Base-by-base conservation (phyloP, 306 rosid genomes). In the Macrotyloma uniflorum region DNA sequence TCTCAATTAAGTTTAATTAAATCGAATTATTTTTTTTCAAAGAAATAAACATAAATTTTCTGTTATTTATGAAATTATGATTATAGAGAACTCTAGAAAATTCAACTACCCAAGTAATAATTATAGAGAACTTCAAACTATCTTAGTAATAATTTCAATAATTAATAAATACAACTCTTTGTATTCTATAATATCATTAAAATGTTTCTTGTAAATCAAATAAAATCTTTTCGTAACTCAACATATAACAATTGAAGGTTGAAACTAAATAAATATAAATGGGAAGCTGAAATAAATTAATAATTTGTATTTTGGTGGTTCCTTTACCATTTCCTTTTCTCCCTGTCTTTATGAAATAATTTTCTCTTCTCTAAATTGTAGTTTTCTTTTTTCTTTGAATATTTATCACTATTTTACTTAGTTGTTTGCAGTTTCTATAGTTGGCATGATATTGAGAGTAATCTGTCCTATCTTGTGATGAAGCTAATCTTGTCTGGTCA, bases 401-500 rank as follows among this genome's bases (percentile, higher is more conserved):
- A 50, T 19, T 20, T 35, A 19, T 53, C 64, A 4, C 33, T 19
- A 18, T 12, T 32, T 32, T 51, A 10, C 19, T 50, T 51, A 4
- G 16, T 49, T n/a, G 33, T 32, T n/a, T 30, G 45, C 12, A 50
- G 50, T 70, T 50, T 32, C 46, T 70, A 23, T 70, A 32, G 18
- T 10, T 70, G 46, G 6, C 58, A 28, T 18, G 47, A 26, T 33
- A 50, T 24, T 8, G 28, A 71, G 70, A 57, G 68, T 73, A 57
- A 54, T 73, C 26, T 42, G 23, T 35, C 53, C 30, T 63, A 50
- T 74, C 49, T 16, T 63, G 19, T 49, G 30, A 75, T 69, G 57
- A 76, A 66, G 63, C 70, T 28, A 57, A 46, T 76, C 63, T 68
- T 55, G 2, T 36, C 26, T 46, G 43, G 61, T 66, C 55, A 58